phyloP scores from a whole-genome alignment of 1,284 basidiomycete species.

The Cystodermella granulosa region DNA sequence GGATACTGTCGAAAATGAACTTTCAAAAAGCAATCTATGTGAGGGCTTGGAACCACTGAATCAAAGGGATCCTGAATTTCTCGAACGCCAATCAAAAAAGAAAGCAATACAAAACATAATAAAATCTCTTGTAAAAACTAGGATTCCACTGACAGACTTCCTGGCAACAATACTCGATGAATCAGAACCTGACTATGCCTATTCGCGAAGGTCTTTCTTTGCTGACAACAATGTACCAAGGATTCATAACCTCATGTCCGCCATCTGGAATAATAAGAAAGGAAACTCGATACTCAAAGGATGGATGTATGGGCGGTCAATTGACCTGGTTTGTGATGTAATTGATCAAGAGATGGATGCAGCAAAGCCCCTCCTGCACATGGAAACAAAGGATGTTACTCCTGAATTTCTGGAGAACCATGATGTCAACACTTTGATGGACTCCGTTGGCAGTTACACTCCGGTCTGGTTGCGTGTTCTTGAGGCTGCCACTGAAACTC shows the following conservation, averaged over 20 bases:
- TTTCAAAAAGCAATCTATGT: no score
- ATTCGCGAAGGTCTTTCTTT: not conserved
- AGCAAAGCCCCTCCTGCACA: constrained; percentile 15
- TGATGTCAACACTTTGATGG: constrained; percentile 17
- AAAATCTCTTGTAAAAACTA: not conserved
- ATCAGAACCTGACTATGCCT: not conserved
- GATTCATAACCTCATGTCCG: constrained; percentile 4
- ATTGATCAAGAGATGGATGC: constrained; percentile 16
- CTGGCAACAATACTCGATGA: not conserved
- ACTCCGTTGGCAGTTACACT: constrained; percentile 10
- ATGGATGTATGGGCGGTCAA: constrained; percentile 12
- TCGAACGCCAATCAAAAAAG: not conserved
- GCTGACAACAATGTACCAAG: not conserved
- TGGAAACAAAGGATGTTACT: constrained; percentile 13
- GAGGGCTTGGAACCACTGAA: no score
- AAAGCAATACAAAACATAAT: not conserved
- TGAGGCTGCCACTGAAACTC: constrained; percentile 15
- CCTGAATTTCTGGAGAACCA: constrained; percentile 14
- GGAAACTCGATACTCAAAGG: constrained; percentile 8
- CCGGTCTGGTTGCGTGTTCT: constrained; percentile 17
- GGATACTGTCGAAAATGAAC: not conserved
- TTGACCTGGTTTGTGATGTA: constrained; percentile 13
- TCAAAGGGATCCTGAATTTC: no score
- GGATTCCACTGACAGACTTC: not conserved
- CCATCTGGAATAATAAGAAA: not conserved